A percentile compares a stretch with the other conserved stretches of the same genome.
phyloP scores from a whole-genome alignment of 495 filamentous ascomycete species.

The Cercophora newfieldiana region DNA sequence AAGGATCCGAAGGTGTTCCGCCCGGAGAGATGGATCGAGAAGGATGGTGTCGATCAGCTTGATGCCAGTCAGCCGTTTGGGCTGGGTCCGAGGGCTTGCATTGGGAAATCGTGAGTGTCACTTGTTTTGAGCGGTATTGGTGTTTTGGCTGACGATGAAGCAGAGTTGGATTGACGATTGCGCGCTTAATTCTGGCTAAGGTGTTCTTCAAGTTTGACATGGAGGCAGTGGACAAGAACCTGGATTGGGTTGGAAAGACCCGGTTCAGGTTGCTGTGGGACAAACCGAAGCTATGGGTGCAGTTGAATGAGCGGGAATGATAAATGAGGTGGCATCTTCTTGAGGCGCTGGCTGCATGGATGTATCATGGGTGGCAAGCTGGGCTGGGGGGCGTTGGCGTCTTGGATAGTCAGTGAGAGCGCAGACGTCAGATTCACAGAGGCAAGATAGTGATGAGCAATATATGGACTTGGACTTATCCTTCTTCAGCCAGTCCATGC shows the following conservation, averaged over 20 bases:
- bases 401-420: too few relatives aligned
- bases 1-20: conserved; percentile 33
- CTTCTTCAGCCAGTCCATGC: too few relatives aligned
- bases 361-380: too few relatives aligned
- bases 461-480: too few relatives aligned
- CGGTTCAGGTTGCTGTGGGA: conserved; percentile 7
- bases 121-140: background rate
- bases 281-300: background rate
- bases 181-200: conserved; percentile 15
- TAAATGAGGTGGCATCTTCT: too few relatives aligned
- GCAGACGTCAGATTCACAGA: too few relatives aligned
- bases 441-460: too few relatives aligned
- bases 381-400: too few relatives aligned
- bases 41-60: background rate
- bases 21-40: conserved; percentile 38
- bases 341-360: too few relatives aligned
- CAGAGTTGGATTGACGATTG: conserved; percentile 6
- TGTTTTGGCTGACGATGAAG: background rate
- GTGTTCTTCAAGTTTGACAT: conserved; percentile 15
- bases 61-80: conserved; percentile 10
- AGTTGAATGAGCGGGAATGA: background rate
- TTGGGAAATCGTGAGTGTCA: conserved; percentile 16
- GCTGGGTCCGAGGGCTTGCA: conserved; percentile 13
- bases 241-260: conserved; percentile 5
- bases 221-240: conserved; percentile 4